These are phyloP conservation scores for Psilocybe subaeruginosa DNA, from an alignment of 768 basidiomycete species.

Conservation along the genomic window DNA sequence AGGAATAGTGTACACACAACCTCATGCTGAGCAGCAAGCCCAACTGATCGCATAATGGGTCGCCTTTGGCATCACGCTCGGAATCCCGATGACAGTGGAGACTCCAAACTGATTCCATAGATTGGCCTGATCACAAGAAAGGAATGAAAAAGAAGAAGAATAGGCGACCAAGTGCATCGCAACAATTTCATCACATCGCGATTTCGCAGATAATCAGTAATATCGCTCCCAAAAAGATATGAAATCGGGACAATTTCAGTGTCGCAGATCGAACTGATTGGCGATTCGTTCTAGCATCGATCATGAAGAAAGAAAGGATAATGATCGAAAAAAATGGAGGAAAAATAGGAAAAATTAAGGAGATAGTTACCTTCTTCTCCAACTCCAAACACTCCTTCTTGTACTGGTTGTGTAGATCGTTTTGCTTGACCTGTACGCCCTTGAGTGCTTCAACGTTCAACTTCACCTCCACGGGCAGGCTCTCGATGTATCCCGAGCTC, in stretches of 20 bases:
- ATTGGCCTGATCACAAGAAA: neutral
- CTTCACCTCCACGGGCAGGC: slow-evolving; percentile 79
- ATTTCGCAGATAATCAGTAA: slow-evolving; percentile 4
- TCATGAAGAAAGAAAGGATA: slow-evolving; percentile 5
- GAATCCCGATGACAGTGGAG: neutral
- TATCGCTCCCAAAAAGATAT: slow-evolving; percentile 2
- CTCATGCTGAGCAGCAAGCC: neutral
- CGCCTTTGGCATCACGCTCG: neutral
- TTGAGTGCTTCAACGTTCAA: slow-evolving; percentile 89
- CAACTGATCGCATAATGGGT: neutral
- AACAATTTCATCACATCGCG: slow-evolving; percentile 6
- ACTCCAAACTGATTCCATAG: neutral
- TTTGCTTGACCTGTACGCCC: slow-evolving; percentile 91
- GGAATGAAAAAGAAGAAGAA: neutral
- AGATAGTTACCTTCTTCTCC: slow-evolving; percentile 82
- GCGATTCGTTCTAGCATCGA: neutral
- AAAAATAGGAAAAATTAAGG: slow-evolving; percentile 14
- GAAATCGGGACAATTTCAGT: neutral
- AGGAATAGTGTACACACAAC: neutral
- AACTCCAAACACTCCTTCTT: slow-evolving; percentile 94
- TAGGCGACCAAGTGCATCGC: neutral
- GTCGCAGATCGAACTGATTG: slow-evolving; percentile 1
- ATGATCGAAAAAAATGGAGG: slow-evolving; percentile 7
- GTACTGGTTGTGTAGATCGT: slow-evolving; percentile 90
- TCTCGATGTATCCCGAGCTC: slow-evolving; percentile 95